Percentiles rank a stretch among this genome's conserved stretches.
phyloP scores from a whole-genome alignment of 768 basidiomycete genomes.

The Megacollybia marginata region DNA sequence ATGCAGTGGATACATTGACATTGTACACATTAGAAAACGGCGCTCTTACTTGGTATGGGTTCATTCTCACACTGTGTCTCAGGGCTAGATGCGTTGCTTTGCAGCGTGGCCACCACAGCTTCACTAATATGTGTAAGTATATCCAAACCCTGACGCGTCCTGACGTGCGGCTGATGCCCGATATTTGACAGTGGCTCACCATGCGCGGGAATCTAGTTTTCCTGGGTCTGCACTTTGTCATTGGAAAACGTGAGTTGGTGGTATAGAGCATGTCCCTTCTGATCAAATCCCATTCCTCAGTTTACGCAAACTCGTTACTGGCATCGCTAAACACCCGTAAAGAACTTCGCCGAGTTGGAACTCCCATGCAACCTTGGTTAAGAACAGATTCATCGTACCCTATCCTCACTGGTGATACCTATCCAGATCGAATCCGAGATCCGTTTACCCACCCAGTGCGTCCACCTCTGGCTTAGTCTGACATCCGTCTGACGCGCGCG shows the following conservation, averaged over 20 bases:
- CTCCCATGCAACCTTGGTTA: conserved; percentile 2
- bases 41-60: conserved; percentile 28
- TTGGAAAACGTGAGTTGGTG: conserved; percentile 33
- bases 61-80: too few species aligned
- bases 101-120: conserved; percentile 31
- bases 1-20: conserved; percentile 29
- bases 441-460: too few species aligned
- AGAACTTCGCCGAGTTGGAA: conserved; percentile 12
- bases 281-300: conserved; percentile 8
- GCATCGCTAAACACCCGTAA: conserved; percentile 24
- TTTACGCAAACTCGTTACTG: conserved; percentile 29
- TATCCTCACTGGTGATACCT: background rate
- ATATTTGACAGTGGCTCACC: conserved; percentile 29
- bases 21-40: conserved; percentile 35
- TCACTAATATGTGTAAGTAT: conserved; percentile 36
- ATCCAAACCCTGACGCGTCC: background rate
- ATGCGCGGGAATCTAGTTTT: conserved; percentile 36
- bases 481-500: too few species aligned
- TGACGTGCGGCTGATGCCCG: conserved; percentile 1
- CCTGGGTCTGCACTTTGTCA: conserved; percentile 41
- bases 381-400: background rate
- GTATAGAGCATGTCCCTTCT: too few species aligned
- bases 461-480: too few species aligned
- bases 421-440: too few species aligned
- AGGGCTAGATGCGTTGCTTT: background rate